Conservation (phyloP, 2,329 filamentous ascomycete species). For the Penicillium vulpinum region DNA sequence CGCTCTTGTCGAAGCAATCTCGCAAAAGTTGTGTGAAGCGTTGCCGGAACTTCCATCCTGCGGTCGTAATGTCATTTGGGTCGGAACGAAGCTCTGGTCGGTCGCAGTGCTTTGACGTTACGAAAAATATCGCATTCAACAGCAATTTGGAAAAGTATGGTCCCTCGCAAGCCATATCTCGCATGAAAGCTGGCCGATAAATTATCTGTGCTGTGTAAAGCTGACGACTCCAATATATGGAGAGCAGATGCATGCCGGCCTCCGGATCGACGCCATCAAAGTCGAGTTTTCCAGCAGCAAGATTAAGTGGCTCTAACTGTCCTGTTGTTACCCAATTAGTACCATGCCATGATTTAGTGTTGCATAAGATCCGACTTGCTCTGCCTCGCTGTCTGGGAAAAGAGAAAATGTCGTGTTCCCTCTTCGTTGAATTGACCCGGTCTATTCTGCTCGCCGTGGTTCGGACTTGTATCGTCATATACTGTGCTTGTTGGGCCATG, state of each 20-base stretch:
- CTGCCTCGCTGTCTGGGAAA: slow-evolving; percentile 27
- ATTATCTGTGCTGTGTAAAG: slow-evolving; percentile 51
- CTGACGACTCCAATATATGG: slow-evolving; percentile 56
- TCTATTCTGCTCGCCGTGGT: slow-evolving; percentile 3
- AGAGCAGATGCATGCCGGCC: slow-evolving; percentile 54
- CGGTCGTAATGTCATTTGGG: slow-evolving; percentile 49
- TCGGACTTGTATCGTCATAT: slow-evolving; percentile 23
- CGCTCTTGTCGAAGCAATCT: slow-evolving; percentile 49
- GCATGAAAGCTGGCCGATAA: slow-evolving; percentile 56
- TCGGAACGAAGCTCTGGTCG: slow-evolving; percentile 49
- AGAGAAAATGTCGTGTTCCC: slow-evolving; percentile 24
- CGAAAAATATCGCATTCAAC: slow-evolving; percentile 54
- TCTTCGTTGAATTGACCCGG: slow-evolving; percentile 13
- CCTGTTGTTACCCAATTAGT: slow-evolving; percentile 25
- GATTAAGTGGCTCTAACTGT: slow-evolving; percentile 54
- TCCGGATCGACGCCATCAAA: slow-evolving; percentile 58
- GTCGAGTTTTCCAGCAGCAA: slow-evolving; percentile 50
- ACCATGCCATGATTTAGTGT: neutral
- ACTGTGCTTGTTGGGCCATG: slow-evolving; percentile 28
- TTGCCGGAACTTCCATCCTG: slow-evolving; percentile 52
- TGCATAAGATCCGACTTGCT: slow-evolving; percentile 15
- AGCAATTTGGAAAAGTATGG: slow-evolving; percentile 56
- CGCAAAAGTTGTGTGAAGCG: slow-evolving; percentile 52
- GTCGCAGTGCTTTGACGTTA: slow-evolving; percentile 50
- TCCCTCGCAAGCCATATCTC: slow-evolving; percentile 51